Base-by-base conservation (phyloP, 1,284 basidiomycete species). In the Tetrapyrgos nigripes region DNA sequence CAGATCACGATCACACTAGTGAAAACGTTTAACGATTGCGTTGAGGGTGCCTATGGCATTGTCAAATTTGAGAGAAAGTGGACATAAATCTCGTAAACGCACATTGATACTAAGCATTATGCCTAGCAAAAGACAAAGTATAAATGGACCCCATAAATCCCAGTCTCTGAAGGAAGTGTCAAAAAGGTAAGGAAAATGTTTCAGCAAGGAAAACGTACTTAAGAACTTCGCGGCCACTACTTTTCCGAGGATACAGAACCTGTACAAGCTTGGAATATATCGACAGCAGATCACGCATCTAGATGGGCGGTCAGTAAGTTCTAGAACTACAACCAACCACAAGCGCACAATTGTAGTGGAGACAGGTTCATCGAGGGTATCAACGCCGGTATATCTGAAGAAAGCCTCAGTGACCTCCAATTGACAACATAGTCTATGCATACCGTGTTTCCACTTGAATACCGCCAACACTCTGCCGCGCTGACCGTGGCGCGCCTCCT, bases 121-220 rank as follows among this genome's bases (percentile, higher is more conserved):
- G 44, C 91, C 93, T 13, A 97, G 81, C 21, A 86, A 77, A 58
- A 97, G 81, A 69, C 93, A 96, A 54, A 97, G 83, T 37, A 97
- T 83, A 6, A 97, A 81, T 10, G 95, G 96, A 1, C 95, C 96
- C 96, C 95, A 98, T 35, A 98, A 81, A 74, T 98, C 95, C 96
- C 96, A 98, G 69, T 97, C 96, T 63, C 93, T 93, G 66, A 55
- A 54, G 59, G 35, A 48, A 26, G 48, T 40, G 17, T 28, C n/a
- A 9, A 26, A 27, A 19, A 14, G 40, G 31, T 24, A 21, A 14
- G 5, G 31, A 13, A 19, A 19, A 5, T 14, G 35, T n/a, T n/a
- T n/a, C n/a, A 49, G n/a, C 5, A 21, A 40, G 21, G 26, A 11
- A 54, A 55, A 62, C 81, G 59, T 53, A 92, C 92, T 84, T 83